Base-by-base conservation (phyloP, 768 basidiomycete species). In the Lactarius quietus region DNA sequence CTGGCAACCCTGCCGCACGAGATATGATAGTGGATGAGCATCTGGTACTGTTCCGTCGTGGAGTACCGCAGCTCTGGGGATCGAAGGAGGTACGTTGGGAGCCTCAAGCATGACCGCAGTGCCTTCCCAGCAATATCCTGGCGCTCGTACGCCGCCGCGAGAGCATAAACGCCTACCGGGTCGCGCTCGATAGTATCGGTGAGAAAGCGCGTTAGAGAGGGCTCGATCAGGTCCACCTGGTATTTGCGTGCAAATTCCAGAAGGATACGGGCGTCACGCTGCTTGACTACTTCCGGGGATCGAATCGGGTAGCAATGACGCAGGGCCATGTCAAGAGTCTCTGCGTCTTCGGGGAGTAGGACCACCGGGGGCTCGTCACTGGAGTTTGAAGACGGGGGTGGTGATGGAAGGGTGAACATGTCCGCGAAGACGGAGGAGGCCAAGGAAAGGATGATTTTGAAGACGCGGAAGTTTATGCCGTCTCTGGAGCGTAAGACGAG, bases 221-320 rank as follows among this genome's bases (percentile, higher is more conserved):
- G 7, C 17, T 33, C n/a, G 26, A 67, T 28, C 29, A 28, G 52
- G 1, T 60, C 35, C 20, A 69, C 56, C 18, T 55, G 61, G 45
- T 69, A 69, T 57, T 69, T 67, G 45, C 54, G 58, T 2, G 62
- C 36, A 35, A 64, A 68, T 28, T 67, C 55, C 3, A 59, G 39
- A 23, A 69, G 59, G 48, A 41, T 12, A 31, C 51, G 35, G 26
- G 55, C 63, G 12, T 29, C 59, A 18, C 20, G 17, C 23, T 67
- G 54, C 26, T 12, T 1, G 28, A 39, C 33, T n/a, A 33, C 14
- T 1, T 31, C 15, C 3, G 62, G 62, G 0, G 39, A 14, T 23
- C 23, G 39, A 6, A 67, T n/a, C 0, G 65, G 61, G 28, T 69
- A 69, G 43, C 67, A 54, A n/a, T 62, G 62, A 48, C 68, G 65